Conservation (phyloP, 306 rosid genomes). For the Vachellia pachyceras region DNA sequence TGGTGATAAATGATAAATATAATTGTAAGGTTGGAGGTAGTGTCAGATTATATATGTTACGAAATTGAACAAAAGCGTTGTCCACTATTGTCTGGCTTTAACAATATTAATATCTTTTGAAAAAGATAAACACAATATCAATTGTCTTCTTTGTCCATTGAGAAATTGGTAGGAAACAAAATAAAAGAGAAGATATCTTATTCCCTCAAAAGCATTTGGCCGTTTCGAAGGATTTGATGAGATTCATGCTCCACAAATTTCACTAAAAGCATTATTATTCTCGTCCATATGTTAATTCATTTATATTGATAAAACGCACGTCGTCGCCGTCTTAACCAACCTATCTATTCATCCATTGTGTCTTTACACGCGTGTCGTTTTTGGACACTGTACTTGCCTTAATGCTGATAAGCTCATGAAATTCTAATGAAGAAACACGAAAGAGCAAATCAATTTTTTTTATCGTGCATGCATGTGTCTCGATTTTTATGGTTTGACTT, state of each 20-base stretch:
- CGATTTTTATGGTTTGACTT: neutral
- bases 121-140: neutral
- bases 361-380: constrained; percentile 22
- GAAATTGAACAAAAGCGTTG: too few relatives aligned
- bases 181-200: neutral
- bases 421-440: neutral
- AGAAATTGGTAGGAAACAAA: neutral
- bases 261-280: neutral
- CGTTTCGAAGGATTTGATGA: neutral
- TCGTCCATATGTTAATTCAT: neutral
- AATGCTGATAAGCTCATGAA: neutral
- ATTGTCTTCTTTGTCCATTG: neutral
- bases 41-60: too few relatives aligned
- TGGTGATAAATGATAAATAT: too few relatives aligned
- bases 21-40: too few relatives aligned
- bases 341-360: constrained; percentile 19
- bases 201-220: constrained; percentile 6
- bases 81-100: too few relatives aligned
- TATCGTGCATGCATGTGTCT: neutral
- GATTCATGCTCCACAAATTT: neutral
- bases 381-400: neutral
- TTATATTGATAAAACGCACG: neutral
- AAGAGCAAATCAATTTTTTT: neutral
- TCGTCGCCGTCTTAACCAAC: constrained; percentile 26
- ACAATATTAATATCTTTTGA: too few relatives aligned